Percentiles rank a stretch among this genome's conserved stretches.
Evolutionary conservation across 2,329 filamentous ascomycete genomes (phyloP).

Genomic region (Sporothrix sp.): DNA sequence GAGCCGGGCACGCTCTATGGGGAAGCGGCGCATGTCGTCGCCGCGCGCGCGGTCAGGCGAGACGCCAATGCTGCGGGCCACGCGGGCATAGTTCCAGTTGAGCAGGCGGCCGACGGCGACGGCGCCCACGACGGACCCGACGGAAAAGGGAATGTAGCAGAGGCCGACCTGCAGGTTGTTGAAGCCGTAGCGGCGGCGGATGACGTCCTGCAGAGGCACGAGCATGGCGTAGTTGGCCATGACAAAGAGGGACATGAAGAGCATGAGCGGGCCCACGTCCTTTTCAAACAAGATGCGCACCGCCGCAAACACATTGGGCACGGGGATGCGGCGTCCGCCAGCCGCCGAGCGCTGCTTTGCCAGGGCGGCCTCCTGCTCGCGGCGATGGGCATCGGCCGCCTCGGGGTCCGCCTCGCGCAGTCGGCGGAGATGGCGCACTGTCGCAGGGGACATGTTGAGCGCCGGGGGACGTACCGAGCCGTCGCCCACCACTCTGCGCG

Average conservation of each 20-base stretch:
- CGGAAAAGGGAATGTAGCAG: constrained; percentile 30
- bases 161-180: constrained; percentile 34
- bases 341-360: constrained; percentile 14
- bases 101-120: constrained; percentile 39
- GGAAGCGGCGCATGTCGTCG: constrained; percentile 27
- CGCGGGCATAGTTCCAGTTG: constrained; percentile 51
- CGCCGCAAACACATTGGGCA: constrained; percentile 25
- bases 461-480: constrained; percentile 31
- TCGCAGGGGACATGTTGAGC: constrained; percentile 19
- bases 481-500: constrained; percentile 36
- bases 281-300: constrained; percentile 27
- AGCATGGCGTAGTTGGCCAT: constrained; percentile 27
- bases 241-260: constrained; percentile 28
- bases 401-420: constrained; percentile 10
- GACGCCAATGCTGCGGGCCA: constrained; percentile 40
- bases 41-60: constrained; percentile 36
- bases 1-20: constrained; percentile 30
- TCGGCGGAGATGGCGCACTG: constrained; percentile 11
- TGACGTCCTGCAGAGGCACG: constrained; percentile 26
- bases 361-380: constrained; percentile 9
- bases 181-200: constrained; percentile 25
- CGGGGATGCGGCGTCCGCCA: constrained; percentile 19
- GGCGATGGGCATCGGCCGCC: constrained; percentile 8
- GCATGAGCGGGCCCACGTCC: constrained; percentile 26
- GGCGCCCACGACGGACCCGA: constrained; percentile 29